A percentile compares a stretch with the other conserved stretches of the same genome.
phyloP scores from a whole-genome alignment of 108 stramenopile genomes.

The Cyclotella baltica region DNA sequence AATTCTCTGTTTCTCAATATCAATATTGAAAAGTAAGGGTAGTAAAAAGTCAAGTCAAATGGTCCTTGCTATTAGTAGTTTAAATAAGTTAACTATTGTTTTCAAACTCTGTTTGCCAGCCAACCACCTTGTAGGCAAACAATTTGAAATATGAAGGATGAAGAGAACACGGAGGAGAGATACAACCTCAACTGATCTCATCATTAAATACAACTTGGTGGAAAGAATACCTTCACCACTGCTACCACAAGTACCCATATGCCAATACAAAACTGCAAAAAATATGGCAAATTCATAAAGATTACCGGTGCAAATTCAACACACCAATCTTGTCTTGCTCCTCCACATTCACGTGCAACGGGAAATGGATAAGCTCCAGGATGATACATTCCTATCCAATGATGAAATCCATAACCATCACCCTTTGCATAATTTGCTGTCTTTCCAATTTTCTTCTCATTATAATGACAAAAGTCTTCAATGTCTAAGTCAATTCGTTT shows the following conservation, averaged over 20 bases:
- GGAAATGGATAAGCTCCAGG: conserved; percentile 6
- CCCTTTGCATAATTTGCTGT: conserved; percentile 17
- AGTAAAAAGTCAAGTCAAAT: no score
- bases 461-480: background rate
- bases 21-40: no score
- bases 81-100: no score
- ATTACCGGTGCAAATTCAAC: no score
- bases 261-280: conserved; percentile 16
- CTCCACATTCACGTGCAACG: conserved; percentile 6
- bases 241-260: background rate
- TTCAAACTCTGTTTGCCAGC: no score
- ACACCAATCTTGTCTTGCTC: conserved; percentile 26
- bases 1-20: no score
- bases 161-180: conserved; percentile 8
- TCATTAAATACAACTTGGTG: background rate
- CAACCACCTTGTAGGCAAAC: conserved; percentile 14
- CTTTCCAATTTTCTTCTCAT: conserved; percentile 10
- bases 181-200: conserved; percentile 14
- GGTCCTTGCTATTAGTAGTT: no score
- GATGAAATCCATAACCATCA: background rate
- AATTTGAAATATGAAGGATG: no score
- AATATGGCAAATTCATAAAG: conserved; percentile 18
- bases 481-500: background rate
- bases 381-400: background rate
- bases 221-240: conserved; percentile 5